Base-by-base conservation (phyloP, 2,329 filamentous ascomycete species). In the Penicillium sp. region DNA sequence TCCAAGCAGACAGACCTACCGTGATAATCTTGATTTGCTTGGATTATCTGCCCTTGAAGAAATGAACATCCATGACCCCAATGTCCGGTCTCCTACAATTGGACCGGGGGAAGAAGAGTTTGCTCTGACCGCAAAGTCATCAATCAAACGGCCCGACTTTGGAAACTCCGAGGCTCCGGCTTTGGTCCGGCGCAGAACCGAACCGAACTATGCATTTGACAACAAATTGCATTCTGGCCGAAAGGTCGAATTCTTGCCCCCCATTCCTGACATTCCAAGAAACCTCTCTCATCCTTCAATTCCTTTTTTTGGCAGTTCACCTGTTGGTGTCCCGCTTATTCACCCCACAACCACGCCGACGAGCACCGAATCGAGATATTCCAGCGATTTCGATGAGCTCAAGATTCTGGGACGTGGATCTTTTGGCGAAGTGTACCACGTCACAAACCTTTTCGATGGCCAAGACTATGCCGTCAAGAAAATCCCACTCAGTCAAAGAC, bases 391-490 rank as follows among this genome's bases (percentile, higher is more conserved):
- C 55, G 72, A 76, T 18, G 79, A 85, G 58, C 65, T 86, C 11
- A 77, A 75, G 16, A 65, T 84, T 1, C 75, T 88, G 3, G 86
- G 86, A 1, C 85, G 81, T 65, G 86, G 86, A 13, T 86, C 85
- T 0, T 88, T 86, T 63, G 85, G 85, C 1, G 79, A 80, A 36
- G 86, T 88, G 2, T 88, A 81, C 64, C 82, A 82, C 58, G 85
- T 81, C 10, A 79, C 75, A 45, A 83, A 88, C 58, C 78, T 80
- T 47, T 78, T 88, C 5, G 86, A 89, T 64, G 79, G 81, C 6
- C 79, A 81, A 42, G 73, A 80, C 36, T 89, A 88, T 62, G 86
- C 86, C 0, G 77, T 89, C 45, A 89, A 89, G 66, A 84, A 86
- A 56, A 85, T 89, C 7, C 77, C 80, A 0, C 72, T 88, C 6